phyloP scores from a whole-genome alignment of 2,329 filamentous ascomycete genomes.

The Bipolaris sorokiniana region DNA sequence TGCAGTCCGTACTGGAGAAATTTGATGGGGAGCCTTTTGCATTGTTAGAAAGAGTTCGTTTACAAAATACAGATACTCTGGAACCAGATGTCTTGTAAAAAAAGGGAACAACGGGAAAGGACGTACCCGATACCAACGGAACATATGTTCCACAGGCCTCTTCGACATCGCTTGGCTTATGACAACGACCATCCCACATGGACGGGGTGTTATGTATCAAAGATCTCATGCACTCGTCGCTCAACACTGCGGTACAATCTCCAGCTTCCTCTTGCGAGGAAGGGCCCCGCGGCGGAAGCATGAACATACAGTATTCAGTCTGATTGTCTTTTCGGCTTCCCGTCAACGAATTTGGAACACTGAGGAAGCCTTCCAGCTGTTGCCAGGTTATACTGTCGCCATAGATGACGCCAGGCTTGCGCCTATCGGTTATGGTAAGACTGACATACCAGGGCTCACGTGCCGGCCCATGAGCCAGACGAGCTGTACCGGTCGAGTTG shows the following conservation, averaged over 20 bases:
- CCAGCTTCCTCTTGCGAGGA: neutral
- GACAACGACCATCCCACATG: neutral
- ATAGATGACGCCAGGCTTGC: neutral
- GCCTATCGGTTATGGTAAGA: constrained; percentile 4
- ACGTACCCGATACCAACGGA: neutral
- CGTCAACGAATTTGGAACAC: neutral
- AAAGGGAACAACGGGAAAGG: neutral
- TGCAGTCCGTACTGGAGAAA: neutral
- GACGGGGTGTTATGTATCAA: neutral
- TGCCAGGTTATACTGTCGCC: neutral
- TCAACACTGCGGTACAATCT: neutral
- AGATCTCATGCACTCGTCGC: neutral
- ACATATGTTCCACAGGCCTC: neutral
- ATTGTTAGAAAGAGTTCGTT: too few relatives aligned
- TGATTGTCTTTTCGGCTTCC: neutral
- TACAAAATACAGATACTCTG: too few relatives aligned
- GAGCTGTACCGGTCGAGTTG: neutral
- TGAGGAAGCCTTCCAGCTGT: neutral
- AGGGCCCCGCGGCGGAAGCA: neutral
- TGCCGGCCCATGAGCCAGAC: neutral
- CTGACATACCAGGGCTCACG: constrained; percentile 1
- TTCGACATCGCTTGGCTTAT: neutral
- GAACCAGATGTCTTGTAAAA: neutral
- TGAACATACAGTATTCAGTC: neutral
- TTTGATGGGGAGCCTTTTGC: neutral